Base-by-base conservation (phyloP, 2,329 filamentous ascomycete species). In the Sporothrix inflata region DNA sequence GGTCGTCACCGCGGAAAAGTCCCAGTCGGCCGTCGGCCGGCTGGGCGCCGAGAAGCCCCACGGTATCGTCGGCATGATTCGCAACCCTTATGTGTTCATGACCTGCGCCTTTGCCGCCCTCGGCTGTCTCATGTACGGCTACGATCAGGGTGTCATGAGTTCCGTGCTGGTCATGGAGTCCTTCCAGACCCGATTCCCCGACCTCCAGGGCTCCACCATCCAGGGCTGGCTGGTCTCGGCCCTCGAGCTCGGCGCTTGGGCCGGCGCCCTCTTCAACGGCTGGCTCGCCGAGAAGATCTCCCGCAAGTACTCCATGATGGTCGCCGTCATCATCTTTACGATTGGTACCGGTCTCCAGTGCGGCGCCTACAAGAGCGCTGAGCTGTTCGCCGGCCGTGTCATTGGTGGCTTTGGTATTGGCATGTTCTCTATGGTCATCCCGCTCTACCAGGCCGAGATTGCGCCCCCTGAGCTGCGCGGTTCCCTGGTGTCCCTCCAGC, bases 71-170 rank as follows among this genome's bases (percentile, higher is more conserved):
- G 81, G 81, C 72, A 82, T 82, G 78, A 73, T 82, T 12, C 79
- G 80, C 74, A 82, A 82, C 74, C 81, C 81, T 1, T 83, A 81
- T 74, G 81, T 83, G 63, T 81, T 79, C 76, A 75, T 78, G 77
- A 82, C 70, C n/a, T 72, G 70, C 42, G 40, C 70, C 9, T 72
- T 72, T 14, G 70, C 65, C 8, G 70, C 70, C n/a, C 65, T 72
- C 14, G 70, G 70, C 45, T 72, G 63, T 63, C 70, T 72, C 24
- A 69, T 72, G 70, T 72, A 69, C 65, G 70, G 70, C 53, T 72
- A 72, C 42, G 70, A 69, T 21, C 70, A 72, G 45, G 70, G 70
- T 16, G 70, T 72, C n/a, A 72, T 72, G 63, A 49, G 21, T 27
- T 72, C 65, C 11, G 53, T 72, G 5, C 65, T 72, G 2, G 70